Evolutionary conservation across 768 basidiomycete species (phyloP), one percentile per base, ranked within the genome.

Genomic region (Lactifluus volemus): DNA sequence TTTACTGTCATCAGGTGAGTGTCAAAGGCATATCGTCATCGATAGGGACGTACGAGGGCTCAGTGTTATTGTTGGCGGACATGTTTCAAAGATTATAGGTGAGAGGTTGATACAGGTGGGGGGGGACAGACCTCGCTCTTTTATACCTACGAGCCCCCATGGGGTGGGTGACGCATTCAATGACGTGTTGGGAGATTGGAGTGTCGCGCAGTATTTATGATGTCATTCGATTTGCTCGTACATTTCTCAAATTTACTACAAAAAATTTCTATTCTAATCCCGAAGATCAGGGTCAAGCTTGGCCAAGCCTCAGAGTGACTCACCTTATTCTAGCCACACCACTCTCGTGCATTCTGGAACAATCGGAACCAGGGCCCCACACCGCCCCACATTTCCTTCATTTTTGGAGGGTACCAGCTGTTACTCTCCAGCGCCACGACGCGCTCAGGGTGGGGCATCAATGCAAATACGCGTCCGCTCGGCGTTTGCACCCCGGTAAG

Each of bases 371-470:
- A 99, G 2, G 97, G 97, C 4, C 95, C 94, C 32, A 78, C 76
- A 11, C 88, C 85, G 38, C 80, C 75, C 91, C 91, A 93, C 21
- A 74, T 68, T 30, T 80, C 76, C 39, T 72, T 72, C 63, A 87
- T 71, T 32, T 77, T 74, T 6, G 76, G 66, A 1, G 93, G 88
- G 73, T 87, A 91, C 95, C 95, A 99, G 68, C 92, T 95, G 69
- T 95, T 97, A 68, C 86, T 88, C 68, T 89, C 89, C 59, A 89
- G 68, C 34, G 84, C 79, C 19, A 83, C 81, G 5, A 90, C 88
- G 15, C 96, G 84, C 72, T 98, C 97, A 0, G 96, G 95, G 74
- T 98, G 97, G 15, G 97, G 97, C 97, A 99, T 99, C 68, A 98
- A 73, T 1, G 92, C 94, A 57, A 98, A 77, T 9, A 99, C 87